Evolutionary conservation across 371 early-diverging fungal species (phyloP).

Genomic region (Zychaea mexicana): DNA sequence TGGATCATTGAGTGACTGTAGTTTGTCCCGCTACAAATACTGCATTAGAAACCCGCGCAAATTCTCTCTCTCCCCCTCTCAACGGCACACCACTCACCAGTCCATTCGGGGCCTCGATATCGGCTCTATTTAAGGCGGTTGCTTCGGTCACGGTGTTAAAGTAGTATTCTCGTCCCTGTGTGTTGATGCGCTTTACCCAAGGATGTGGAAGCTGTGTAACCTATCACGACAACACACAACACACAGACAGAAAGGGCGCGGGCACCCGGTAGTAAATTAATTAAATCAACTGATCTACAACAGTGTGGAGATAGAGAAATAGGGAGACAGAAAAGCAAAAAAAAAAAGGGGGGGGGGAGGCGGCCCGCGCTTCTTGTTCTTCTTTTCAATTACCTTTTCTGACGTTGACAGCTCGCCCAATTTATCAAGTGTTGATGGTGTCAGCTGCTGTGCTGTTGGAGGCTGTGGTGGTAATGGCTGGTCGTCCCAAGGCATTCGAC

Average conservation of each 20-base stretch:
- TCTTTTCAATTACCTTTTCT: conserved; percentile 17
- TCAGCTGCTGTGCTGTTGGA: background rate
- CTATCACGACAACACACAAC: background rate
- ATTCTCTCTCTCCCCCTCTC: background rate
- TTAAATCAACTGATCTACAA: background rate
- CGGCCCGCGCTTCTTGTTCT: background rate
- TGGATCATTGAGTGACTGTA: background rate
- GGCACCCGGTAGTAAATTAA: background rate
- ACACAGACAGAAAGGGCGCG: background rate
- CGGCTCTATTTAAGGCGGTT: conserved; percentile 60
- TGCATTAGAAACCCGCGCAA: too few relatives aligned
- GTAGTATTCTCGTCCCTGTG: conserved; percentile 69
- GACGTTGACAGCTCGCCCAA: conserved; percentile 15
- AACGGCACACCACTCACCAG: background rate
- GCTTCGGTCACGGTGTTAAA: conserved; percentile 74
- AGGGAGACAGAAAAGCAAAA: background rate
- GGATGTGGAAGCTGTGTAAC: conserved; percentile 37
- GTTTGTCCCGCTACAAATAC: background rate
- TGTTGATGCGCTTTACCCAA: conserved; percentile 58
- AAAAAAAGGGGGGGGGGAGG: background rate
- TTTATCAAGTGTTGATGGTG: background rate
- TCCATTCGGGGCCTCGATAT: conserved; percentile 7
- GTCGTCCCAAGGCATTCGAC: conserved; percentile 19
- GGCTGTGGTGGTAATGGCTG: background rate
- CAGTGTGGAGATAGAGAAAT: background rate